Evolutionary conservation across 306 rosid species (phyloP), one percentile per base, ranked within the genome.

Genomic region (Trifolium subterraneum): DNA sequence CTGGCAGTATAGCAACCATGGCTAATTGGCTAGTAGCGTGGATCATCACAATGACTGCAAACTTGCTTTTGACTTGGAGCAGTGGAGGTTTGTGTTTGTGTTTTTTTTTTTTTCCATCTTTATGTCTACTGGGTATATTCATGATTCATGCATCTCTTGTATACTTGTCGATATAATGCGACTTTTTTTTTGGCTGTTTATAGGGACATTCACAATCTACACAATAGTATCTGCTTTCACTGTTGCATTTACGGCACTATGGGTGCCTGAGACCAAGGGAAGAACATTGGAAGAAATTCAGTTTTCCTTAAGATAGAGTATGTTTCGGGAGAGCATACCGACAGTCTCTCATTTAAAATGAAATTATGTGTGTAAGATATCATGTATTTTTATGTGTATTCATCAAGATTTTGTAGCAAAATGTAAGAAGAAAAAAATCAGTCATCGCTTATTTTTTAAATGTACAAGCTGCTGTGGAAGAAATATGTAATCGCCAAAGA

Each of bases 231-330:
- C 89, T 61, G 88, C 84, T 45, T 84, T 89, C 5, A 82, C 96
- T 4, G 72, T 89, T 39, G 86, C 51, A 67, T 92, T 89, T 59
- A 80, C 80, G 5, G 22, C 85, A 7, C 23, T 80, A 10, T 89
- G 87, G 89, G 97, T 89, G 31, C 97, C 96, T 3, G 97, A 92
- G 74, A 92, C 97, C 70, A 92, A 88, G 68, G 97, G 96, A 38
- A 85, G 97, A 86, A 83, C 96, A 59, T 79, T 92, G 76, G 97
- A 89, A 84, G 97, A 92, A 84, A 92, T 92, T 71, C 97, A 89
- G 58, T 76, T 56, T 39, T 92, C 97, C 5, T 88, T 90, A 60
- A 83, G 93, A 83, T 90, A 78, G 84, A 25, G 41, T 77, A 55
- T 77, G 62, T 54, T 67, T 78, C 41, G 36, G 47, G 58, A n/a